Evolutionary conservation across 352 stramenopile species (phyloP).

Genomic region (Globisporangium orthogonon): DNA sequence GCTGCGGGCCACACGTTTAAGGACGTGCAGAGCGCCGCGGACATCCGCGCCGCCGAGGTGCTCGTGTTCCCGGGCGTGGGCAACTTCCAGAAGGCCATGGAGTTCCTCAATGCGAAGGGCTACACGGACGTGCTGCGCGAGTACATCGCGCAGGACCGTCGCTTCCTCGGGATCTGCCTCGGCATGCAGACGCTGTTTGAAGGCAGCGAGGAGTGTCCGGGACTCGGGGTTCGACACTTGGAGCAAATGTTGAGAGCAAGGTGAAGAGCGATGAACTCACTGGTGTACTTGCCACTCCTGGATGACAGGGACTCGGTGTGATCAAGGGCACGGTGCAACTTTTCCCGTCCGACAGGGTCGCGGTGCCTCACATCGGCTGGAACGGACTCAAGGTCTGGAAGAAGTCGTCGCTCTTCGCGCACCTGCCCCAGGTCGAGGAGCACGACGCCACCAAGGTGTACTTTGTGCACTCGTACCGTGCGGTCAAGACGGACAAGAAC

Average conservation of each 20-base stretch:
- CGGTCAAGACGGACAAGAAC: conserved; percentile 65
- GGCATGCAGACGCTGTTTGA: conserved; percentile 99
- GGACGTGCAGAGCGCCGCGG: conserved; percentile 81
- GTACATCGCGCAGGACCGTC: conserved; percentile 83
- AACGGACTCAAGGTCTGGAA: conserved; percentile 93
- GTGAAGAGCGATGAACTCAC: background rate
- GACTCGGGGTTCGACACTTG: conserved; percentile 29
- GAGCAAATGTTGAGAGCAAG: background rate
- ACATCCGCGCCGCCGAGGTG: conserved; percentile 86
- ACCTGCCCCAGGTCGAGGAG: conserved; percentile 26
- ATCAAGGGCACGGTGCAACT: conserved; percentile 90
- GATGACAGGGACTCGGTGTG: conserved; percentile 82
- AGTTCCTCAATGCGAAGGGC: conserved; percentile 85
- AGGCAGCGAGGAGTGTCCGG: conserved; percentile 89
- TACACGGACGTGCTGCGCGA: conserved; percentile 87
- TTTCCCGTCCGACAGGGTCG: conserved; percentile 77
- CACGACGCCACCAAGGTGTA: conserved; percentile 76
- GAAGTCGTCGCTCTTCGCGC: conserved; percentile 60
- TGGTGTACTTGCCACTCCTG: background rate
- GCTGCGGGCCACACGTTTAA: conserved; percentile 85
- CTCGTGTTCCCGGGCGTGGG: conserved; percentile 86
- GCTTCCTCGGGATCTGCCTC: conserved; percentile 97
- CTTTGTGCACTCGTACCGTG: conserved; percentile 98
- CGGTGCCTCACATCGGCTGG: conserved; percentile 98
- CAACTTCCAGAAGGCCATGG: conserved; percentile 88